A percentile compares a stretch with the other conserved stretches of the same genome.
Evolutionary conservation across 306 rosid genomes (phyloP).

Genomic region (Inga leiocalycina): DNA sequence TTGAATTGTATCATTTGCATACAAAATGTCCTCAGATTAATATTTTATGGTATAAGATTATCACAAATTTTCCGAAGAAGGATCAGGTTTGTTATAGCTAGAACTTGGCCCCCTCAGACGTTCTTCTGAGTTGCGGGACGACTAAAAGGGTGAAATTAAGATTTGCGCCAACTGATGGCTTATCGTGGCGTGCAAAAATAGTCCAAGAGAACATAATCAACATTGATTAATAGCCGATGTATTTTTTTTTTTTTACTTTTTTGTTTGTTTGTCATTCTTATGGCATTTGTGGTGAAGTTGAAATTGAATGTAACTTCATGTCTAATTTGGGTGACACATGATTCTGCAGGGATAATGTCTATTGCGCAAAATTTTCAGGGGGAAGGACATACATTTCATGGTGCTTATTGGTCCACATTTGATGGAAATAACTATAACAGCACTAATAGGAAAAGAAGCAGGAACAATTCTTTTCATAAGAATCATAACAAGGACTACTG

Average conservation of each 20-base stretch:
- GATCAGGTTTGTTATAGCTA: neutral
- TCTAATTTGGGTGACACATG: slow-evolving; percentile 15
- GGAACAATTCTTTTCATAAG: slow-evolving; percentile 44
- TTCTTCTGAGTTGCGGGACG: slow-evolving; percentile 8
- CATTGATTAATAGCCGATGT: neutral
- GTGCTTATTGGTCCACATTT: slow-evolving; percentile 52
- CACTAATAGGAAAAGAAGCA: slow-evolving; percentile 56
- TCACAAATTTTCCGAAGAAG: neutral
- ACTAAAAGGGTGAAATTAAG: neutral
- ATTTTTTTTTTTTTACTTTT: neutral
- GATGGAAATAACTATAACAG: slow-evolving; percentile 45
- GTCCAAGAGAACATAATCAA: neutral
- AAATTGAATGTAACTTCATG: neutral
- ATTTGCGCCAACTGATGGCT: neutral
- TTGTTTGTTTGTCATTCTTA: neutral
- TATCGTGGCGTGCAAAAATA: neutral
- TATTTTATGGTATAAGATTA: slow-evolving; percentile 1
- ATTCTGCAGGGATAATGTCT: slow-evolving; percentile 70
- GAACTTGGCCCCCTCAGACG: neutral
- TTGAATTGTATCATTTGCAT: neutral
- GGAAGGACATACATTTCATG: slow-evolving; percentile 51
- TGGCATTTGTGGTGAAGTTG: neutral
- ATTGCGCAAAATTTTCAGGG: slow-evolving; percentile 53
- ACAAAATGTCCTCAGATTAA: neutral
- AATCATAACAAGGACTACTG: slow-evolving; percentile 46